Conservation (phyloP, 2,329 filamentous ascomycete species). For the Cercospora janseana region DNA sequence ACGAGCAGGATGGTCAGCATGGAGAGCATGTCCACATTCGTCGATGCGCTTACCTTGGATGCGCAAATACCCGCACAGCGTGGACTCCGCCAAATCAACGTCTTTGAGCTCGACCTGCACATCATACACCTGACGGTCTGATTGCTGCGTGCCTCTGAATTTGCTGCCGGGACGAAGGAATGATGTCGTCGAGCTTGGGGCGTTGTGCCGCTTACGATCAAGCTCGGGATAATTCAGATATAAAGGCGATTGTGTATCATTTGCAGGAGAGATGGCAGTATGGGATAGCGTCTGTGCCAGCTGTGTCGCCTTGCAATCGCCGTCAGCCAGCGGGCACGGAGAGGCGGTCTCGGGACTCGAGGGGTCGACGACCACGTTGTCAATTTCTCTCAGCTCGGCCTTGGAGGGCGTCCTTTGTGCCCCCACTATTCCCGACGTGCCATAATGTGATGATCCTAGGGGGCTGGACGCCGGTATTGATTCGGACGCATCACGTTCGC, state of each 20-base stretch:
- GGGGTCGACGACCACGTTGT: conserved; percentile 31
- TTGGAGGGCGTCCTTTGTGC: conserved; percentile 35
- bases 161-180: conserved; percentile 83
- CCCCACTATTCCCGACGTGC: conserved; percentile 28
- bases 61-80: conserved; percentile 88
- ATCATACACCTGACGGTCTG: conserved; percentile 89
- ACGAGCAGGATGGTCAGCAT: conserved; percentile 16
- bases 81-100: conserved; percentile 90
- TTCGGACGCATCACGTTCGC: not conserved
- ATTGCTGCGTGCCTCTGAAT: conserved; percentile 88
- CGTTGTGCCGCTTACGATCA: conserved; percentile 52
- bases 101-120: conserved; percentile 97
- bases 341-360: conserved; percentile 29
- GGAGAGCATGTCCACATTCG: not conserved
- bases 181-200: conserved; percentile 74
- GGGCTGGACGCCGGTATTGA: not conserved
- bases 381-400: conserved; percentile 44
- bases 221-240: conserved; percentile 33
- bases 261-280: conserved; percentile 28
- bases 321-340: conserved; percentile 29
- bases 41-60: conserved; percentile 73
- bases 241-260: conserved; percentile 22
- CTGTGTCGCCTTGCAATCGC: conserved; percentile 25
- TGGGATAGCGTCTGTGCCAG: conserved; percentile 33
- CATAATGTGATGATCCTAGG: conserved; percentile 27